Conservation (phyloP, 805 yeast species). For the Lachancea dasiensis region DNA sequence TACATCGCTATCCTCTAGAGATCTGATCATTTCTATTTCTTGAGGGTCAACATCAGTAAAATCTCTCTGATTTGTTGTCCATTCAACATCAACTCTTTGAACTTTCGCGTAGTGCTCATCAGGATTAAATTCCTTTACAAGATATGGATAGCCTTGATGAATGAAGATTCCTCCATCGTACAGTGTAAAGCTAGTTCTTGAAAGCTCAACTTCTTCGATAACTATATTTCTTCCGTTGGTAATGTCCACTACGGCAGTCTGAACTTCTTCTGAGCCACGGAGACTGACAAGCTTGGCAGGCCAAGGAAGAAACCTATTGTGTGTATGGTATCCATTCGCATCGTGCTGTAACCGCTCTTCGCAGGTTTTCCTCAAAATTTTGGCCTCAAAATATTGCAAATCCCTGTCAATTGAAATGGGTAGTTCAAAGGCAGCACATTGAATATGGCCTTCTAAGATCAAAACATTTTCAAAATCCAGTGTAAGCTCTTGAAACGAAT, state of each 20-base stretch:
- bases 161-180: constrained; percentile 91
- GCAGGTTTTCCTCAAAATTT: constrained; percentile 32
- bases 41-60: constrained; percentile 88
- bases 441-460: constrained; percentile 76
- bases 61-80: constrained; percentile 90
- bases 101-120: constrained; percentile 81
- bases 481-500: constrained; percentile 52
- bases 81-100: constrained; percentile 83
- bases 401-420: constrained; percentile 58
- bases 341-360: constrained; percentile 37
- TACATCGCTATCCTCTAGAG: constrained; percentile 43
- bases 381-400: constrained; percentile 44
- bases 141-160: constrained; percentile 88
- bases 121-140: constrained; percentile 77
- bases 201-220: constrained; percentile 84
- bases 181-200: constrained; percentile 81
- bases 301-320: constrained; percentile 65
- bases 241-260: constrained; percentile 83
- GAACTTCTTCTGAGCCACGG: constrained; percentile 76
- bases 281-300: constrained; percentile 72
- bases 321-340: constrained; percentile 47
- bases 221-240: constrained; percentile 71
- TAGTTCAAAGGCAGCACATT: constrained; percentile 88
- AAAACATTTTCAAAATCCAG: constrained; percentile 55
- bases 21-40: constrained; percentile 58